Evolutionary conservation across 768 basidiomycete genomes (phyloP), one percentile per base, ranked within the genome.

Genomic region (Suillus discolor): DNA sequence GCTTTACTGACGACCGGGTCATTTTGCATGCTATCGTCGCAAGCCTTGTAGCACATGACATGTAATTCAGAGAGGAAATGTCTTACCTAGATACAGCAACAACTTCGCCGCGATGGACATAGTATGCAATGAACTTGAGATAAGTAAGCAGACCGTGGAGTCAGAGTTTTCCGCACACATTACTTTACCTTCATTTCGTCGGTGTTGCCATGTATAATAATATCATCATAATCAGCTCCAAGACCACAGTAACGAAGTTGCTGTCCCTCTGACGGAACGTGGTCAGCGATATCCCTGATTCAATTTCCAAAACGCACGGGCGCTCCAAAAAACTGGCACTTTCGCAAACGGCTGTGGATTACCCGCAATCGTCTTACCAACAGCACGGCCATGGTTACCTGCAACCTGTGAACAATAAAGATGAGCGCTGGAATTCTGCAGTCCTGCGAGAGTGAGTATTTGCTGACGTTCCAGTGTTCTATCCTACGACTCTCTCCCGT

Each of bases 241-340:
- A 88, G 78, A 6, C 95, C 95, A 71, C 90, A 88, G 78, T 96
- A 97, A 60, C 95, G 85, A 51, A 97, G 79, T 71, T 95, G 92
- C 73, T 91, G 89, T 42, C 94, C 94, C 86, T 91, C 91, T 92
- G 69, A 28, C 57, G 65, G 12, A 39, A 57, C 60, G 42, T 36
- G 45, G 55, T 62, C 31, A 70, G 38, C 23, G 61, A 34, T n/a
- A 36, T 63, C 51, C 20, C 45, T 8, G 47, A 38, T 42, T 42
- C 25, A 61, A 38, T 20, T 34, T 36, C 6, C 23, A 16, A 36
- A 47, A 85, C 90, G 63, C 72, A 92, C 91, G 91, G 25, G 93
- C 91, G 73, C 92, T 93, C 95, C 95, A 96, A 80, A 96, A 96
- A 44, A 94, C 79, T 0, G 94, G 93, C 13, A 92, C 79, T 78